phyloP scores from a whole-genome alignment of 2,329 filamentous ascomycete species.

The Huntiella omanensis region DNA sequence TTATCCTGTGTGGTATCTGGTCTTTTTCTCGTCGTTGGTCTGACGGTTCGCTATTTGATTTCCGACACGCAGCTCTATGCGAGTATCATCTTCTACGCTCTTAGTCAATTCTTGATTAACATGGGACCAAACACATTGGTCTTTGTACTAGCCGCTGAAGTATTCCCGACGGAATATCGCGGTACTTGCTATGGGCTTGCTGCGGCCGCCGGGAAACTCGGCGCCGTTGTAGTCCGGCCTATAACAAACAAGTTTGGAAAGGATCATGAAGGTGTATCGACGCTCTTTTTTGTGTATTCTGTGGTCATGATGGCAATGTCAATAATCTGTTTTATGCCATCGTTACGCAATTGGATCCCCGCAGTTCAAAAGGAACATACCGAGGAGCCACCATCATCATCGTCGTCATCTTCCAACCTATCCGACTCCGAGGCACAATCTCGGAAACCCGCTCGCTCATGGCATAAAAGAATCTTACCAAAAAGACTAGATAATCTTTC shows the following conservation, averaged over 20 bases:
- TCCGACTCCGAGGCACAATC: background rate
- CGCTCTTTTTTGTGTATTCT: conserved; percentile 7
- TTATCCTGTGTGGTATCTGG: conserved; percentile 11
- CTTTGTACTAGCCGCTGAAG: conserved; percentile 18
- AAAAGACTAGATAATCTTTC: conserved; percentile 2
- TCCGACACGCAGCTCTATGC: conserved; percentile 4
- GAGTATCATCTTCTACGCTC: conserved; percentile 12
- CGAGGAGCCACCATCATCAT: background rate
- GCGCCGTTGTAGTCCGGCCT: conserved; percentile 15
- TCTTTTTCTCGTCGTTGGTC: conserved; percentile 13
- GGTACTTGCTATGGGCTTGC: conserved; percentile 17
- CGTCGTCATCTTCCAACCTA: too few relatives aligned
- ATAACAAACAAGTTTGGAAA: conserved; percentile 8
- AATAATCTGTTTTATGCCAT: conserved; percentile 3
- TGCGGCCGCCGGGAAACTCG: conserved; percentile 17
- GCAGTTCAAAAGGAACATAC: background rate
- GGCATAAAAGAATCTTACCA: background rate
- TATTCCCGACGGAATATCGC: conserved; percentile 17
- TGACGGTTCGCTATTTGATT: conserved; percentile 9
- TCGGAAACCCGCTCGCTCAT: background rate
- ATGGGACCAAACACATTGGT: conserved; percentile 17
- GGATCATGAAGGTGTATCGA: conserved; percentile 5
- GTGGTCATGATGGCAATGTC: conserved; percentile 7
- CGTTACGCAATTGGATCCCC: conserved; percentile 1
- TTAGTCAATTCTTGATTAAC: conserved; percentile 16